phyloP scores from a whole-genome alignment of 257 asterid species.

The Lantana camara region DNA sequence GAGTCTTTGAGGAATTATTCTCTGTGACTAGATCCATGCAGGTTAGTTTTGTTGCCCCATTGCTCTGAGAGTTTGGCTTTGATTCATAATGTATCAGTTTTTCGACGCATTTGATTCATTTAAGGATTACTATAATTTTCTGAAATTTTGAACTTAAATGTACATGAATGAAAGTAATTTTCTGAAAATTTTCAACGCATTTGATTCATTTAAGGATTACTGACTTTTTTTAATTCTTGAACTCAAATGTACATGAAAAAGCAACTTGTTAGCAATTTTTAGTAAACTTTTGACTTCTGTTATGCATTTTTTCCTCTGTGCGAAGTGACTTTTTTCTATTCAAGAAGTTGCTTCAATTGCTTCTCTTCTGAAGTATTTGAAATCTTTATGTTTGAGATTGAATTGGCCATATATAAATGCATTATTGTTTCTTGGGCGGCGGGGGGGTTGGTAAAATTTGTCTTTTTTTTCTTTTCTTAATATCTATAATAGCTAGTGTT shows the following conservation, averaged over 20 bases:
- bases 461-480: background rate
- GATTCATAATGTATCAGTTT: background rate
- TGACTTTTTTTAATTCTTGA: slow-evolving; percentile 4
- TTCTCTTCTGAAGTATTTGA: background rate
- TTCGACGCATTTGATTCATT: background rate
- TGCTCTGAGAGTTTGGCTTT: background rate
- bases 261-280: too few species aligned
- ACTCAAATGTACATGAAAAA: background rate
- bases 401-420: background rate
- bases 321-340: background rate
- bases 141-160: background rate
- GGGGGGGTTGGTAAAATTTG: too few species aligned
- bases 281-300: background rate
- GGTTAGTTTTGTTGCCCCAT: background rate
- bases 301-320: background rate
- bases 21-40: background rate
- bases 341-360: background rate
- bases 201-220: background rate
- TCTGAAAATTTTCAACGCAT: background rate
- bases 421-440: background rate
- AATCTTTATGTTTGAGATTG: background rate
- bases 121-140: too few species aligned
- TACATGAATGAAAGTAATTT: background rate
- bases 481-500: too few species aligned
- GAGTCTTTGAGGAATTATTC: slow-evolving; percentile 32